Percentiles rank a stretch among this genome's conserved stretches.
Evolutionary conservation across 2,329 filamentous ascomycete species (phyloP).

Genomic region (Cercospora citrullina): DNA sequence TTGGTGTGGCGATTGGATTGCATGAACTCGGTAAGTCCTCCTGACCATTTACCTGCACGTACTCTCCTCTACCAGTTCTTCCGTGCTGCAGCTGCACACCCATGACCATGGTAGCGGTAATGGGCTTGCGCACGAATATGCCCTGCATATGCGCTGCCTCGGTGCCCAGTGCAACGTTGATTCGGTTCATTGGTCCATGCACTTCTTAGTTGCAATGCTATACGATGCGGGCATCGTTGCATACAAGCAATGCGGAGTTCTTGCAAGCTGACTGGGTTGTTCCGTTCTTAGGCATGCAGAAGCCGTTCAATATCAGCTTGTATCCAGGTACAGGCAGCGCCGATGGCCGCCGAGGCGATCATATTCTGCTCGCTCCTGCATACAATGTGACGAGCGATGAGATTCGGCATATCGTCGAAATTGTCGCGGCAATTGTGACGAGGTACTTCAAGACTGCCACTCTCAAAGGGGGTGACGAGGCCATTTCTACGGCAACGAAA

Average conservation of each 20-base stretch:
- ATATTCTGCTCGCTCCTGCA: conserved; percentile 68
- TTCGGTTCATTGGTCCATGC: background rate
- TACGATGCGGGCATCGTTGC: background rate
- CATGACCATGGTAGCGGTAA: background rate
- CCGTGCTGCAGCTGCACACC: background rate
- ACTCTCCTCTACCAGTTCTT: background rate
- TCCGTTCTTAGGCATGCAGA: conserved; percentile 41
- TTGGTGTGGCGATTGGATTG: conserved; percentile 51
- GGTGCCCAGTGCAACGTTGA: background rate
- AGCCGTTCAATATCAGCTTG: conserved; percentile 55
- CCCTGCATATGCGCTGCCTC: background rate
- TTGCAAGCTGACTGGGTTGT: background rate
- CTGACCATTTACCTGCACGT: background rate
- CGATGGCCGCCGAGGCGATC: conserved; percentile 63
- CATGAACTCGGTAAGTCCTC: conserved; percentile 51
- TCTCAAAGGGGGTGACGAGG: background rate
- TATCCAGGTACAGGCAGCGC: conserved; percentile 65
- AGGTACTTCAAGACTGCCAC: conserved; percentile 45
- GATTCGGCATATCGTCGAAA: conserved; percentile 57
- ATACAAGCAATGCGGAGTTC: background rate
- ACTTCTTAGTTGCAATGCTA: background rate
- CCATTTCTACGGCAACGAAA: background rate
- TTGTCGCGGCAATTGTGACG: conserved; percentile 53
- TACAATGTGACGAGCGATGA: conserved; percentile 63
- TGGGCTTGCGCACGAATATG: background rate